Percentiles rank a stretch among this genome's conserved stretches.
Evolutionary conservation across 2,329 filamentous ascomycete genomes (phyloP).

Genomic region (Fusarium sp.): DNA sequence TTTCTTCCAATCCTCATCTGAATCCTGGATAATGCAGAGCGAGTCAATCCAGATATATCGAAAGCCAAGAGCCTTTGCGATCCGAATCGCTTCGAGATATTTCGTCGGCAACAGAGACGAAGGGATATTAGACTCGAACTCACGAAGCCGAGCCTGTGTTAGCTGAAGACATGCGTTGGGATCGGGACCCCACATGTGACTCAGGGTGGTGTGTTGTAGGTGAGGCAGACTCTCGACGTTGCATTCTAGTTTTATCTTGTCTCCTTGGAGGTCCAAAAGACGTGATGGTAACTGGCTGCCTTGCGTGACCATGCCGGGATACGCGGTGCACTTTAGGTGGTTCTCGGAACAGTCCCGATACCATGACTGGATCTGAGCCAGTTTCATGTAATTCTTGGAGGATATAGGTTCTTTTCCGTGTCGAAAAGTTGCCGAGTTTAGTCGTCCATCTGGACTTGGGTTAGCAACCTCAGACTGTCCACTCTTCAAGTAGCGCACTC

Average conservation of each 20-base stretch:
- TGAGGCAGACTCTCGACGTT: neutral
- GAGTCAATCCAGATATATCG: neutral
- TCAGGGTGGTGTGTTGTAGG: neutral
- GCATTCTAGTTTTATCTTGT: conserved; percentile 14
- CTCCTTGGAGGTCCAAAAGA: neutral
- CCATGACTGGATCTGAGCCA: neutral
- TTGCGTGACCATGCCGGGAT: conserved; percentile 8
- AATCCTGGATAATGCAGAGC: neutral
- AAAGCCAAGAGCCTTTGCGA: neutral
- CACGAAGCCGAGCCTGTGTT: neutral
- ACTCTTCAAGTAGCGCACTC: neutral
- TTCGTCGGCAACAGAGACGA: neutral
- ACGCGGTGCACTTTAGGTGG: conserved; percentile 11
- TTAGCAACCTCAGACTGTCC: neutral
- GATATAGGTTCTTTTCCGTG: neutral
- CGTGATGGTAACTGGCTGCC: neutral
- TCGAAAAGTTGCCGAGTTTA: neutral
- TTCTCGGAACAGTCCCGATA: neutral
- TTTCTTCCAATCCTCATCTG: neutral
- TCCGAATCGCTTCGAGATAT: conserved; percentile 1
- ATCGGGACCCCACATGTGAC: conserved; percentile 17
- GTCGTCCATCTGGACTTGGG: neutral
- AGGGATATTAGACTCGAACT: conserved; percentile 4
- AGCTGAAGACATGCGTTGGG: conserved; percentile 2
- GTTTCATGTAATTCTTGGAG: conserved; percentile 6